phyloP scores from a whole-genome alignment of 2,329 filamentous ascomycete species.

The Penicillium sp. region DNA sequence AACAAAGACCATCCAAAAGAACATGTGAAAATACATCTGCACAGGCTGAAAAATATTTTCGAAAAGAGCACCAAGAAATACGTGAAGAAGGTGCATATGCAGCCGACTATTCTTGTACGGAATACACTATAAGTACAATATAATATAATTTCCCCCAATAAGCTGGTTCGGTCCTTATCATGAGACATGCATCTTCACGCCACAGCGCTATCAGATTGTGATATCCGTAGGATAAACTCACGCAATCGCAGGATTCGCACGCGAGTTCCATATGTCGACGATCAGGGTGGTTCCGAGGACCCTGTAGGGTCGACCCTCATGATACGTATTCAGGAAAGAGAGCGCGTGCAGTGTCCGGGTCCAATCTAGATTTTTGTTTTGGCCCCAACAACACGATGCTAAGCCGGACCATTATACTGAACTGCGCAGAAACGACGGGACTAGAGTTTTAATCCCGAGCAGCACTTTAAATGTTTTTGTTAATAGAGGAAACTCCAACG shows the following conservation, averaged over 20 bases:
- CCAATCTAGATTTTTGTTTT: background rate
- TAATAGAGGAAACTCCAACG: background rate
- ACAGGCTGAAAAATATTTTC: too few relatives aligned
- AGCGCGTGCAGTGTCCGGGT: background rate
- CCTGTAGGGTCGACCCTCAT: background rate
- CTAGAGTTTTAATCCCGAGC: background rate
- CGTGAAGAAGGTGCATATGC: background rate
- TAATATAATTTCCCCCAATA: background rate
- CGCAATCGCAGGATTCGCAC: conserved; percentile 3
- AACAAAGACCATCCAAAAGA: too few relatives aligned
- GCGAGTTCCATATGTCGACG: background rate
- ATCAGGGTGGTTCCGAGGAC: conserved; percentile 7
- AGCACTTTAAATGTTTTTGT: background rate
- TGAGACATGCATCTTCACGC: background rate
- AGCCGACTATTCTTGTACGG: background rate
- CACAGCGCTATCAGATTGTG: background rate
- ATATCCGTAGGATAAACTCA: background rate
- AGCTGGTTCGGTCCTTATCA: background rate
- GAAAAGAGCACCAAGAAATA: background rate
- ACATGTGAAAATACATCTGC: too few relatives aligned
- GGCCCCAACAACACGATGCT: background rate
- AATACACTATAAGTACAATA: background rate
- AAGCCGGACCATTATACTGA: background rate
- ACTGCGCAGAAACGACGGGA: background rate
- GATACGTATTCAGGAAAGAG: background rate